Conservation (phyloP, 2,329 filamentous ascomycete genomes). For the Colletotrichum ledebouriae region DNA sequence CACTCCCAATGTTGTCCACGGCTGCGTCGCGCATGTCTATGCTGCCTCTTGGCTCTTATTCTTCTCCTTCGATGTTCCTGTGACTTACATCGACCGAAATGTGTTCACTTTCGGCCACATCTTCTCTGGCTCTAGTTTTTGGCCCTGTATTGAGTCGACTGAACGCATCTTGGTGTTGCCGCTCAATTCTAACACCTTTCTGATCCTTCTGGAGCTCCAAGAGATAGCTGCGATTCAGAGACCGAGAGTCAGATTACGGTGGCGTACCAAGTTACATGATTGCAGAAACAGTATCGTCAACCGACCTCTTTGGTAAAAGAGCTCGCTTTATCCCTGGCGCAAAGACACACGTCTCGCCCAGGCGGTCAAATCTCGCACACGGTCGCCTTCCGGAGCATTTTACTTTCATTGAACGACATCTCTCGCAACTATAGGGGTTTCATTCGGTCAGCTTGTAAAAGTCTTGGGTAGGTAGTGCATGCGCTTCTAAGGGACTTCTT, state of each 20-base stretch:
- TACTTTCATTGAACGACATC: conserved; percentile 10
- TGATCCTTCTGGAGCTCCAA: background rate
- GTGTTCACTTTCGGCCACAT: too few relatives aligned
- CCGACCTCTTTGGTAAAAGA: conserved; percentile 2
- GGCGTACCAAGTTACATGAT: background rate
- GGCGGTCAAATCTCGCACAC: background rate
- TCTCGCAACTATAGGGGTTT: background rate
- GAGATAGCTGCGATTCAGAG: background rate
- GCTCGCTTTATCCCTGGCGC: conserved; percentile 4
- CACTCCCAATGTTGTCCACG: too few relatives aligned
- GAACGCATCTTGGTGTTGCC: too few relatives aligned
- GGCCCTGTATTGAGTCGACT: too few relatives aligned
- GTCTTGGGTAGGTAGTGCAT: background rate
- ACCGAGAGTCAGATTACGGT: background rate
- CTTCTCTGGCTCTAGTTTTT: background rate
- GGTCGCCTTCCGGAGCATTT: conserved; percentile 7
- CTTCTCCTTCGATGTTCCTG: too few relatives aligned
- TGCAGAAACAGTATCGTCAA: background rate
- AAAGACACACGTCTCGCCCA: conserved; percentile 1
- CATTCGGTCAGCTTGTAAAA: background rate
- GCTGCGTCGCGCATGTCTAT: too few relatives aligned
- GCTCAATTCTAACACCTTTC: background rate
- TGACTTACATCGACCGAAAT: too few relatives aligned
- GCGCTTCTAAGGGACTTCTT: conserved; percentile 5
- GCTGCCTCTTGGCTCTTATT: too few relatives aligned